phyloP scores from a whole-genome alignment of 2,329 filamentous ascomycete genomes.

The Hymenotorrendiella dingleyae region DNA sequence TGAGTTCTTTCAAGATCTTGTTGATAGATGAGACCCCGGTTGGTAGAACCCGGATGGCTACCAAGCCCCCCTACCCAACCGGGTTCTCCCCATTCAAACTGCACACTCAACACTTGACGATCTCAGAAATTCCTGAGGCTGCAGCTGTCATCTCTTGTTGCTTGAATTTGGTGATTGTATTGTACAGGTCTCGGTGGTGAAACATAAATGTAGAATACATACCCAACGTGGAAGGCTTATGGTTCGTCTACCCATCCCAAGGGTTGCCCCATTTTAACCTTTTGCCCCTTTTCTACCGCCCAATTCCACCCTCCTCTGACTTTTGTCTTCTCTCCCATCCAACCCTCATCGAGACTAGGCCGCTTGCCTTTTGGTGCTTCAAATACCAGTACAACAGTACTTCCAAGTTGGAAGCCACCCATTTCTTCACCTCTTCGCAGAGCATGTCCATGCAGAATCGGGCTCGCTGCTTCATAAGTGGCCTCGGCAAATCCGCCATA shows the following conservation, averaged over 20 bases:
- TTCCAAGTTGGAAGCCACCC: constrained; percentile 95
- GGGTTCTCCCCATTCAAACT: too few species aligned
- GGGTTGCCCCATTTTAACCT: constrained; percentile 81
- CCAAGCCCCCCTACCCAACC: too few species aligned
- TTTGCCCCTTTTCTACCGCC: constrained; percentile 81
- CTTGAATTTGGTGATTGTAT: not conserved
- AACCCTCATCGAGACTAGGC: constrained; percentile 54
- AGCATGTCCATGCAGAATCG: constrained; percentile 75
- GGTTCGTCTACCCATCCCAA: constrained; percentile 65
- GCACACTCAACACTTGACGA: too few species aligned
- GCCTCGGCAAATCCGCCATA: constrained; percentile 93
- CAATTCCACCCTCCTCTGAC: constrained; percentile 72
- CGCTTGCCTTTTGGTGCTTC: constrained; percentile 70
- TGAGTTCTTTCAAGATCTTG: not conserved
- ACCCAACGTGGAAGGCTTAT: constrained; percentile 10
- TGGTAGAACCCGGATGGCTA: not conserved
- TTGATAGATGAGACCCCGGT: not conserved
- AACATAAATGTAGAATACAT: too few species aligned
- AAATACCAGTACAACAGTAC: constrained; percentile 91
- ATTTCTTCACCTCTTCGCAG: constrained; percentile 89
- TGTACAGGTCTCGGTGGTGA: not conserved
- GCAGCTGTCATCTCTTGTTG: too few species aligned
- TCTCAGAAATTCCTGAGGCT: too few species aligned
- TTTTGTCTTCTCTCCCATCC: constrained; percentile 45
- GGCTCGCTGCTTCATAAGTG: constrained; percentile 73